Evolutionary conservation across 164 flowering plant genomes (phyloP).

Genomic region (Chloranthus sessilifolius): DNA sequence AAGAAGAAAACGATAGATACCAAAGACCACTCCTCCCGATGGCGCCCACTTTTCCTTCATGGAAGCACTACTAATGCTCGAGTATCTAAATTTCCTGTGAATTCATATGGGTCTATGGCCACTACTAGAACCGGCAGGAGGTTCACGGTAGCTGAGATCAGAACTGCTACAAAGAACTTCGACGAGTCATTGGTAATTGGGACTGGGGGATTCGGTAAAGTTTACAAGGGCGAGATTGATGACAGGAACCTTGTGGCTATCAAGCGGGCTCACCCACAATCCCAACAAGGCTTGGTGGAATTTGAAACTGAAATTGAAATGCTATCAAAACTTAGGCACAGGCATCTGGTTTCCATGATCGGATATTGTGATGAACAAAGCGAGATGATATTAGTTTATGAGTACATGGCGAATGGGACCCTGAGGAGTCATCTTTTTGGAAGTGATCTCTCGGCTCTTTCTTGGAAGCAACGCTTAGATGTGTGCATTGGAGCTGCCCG

Average conservation of each 20-base stretch:
- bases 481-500: conserved; percentile 68
- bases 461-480: conserved; percentile 68
- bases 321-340: conserved; percentile 72
- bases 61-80: conserved; percentile 36
- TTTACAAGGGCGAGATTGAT: conserved; percentile 62
- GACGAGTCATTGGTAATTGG: conserved; percentile 70
- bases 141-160: conserved; percentile 56
- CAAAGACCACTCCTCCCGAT: conserved; percentile 36
- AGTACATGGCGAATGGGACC: conserved; percentile 75
- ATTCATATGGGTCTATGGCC: conserved; percentile 25
- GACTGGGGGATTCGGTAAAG: conserved; percentile 74
- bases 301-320: conserved; percentile 73
- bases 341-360: conserved; percentile 69
- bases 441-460: conserved; percentile 41
- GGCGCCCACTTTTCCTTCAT: conserved; percentile 49
- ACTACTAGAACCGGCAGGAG: conserved; percentile 46
- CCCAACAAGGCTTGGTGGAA: conserved; percentile 63
- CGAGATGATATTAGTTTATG: conserved; percentile 77
- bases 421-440: conserved; percentile 66
- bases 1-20: conserved; percentile 16
- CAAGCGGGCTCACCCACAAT: conserved; percentile 60
- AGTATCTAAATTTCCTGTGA: conserved; percentile 21
- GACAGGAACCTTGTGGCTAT: conserved; percentile 51
- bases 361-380: conserved; percentile 68
- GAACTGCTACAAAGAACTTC: conserved; percentile 61